Conservation (phyloP, 148 eudicot genomes). For the Rhododendron mucronatum region DNA sequence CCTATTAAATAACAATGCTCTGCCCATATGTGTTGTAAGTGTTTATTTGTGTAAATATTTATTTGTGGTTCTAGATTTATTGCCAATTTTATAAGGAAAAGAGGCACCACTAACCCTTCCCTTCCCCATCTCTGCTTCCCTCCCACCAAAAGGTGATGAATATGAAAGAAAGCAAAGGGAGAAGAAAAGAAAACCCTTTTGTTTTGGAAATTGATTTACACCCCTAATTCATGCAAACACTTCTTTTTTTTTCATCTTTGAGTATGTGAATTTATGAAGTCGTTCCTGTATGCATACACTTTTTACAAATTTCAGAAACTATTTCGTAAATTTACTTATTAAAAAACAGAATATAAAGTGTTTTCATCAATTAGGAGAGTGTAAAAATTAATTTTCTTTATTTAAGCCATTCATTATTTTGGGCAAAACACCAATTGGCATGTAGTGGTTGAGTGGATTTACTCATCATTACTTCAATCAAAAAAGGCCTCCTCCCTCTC, state of each 20-base stretch:
- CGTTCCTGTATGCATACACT: too few relatives aligned
- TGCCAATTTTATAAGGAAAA: not conserved
- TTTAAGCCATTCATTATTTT: conserved; percentile 12
- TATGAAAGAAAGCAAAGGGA: conserved; percentile 17
- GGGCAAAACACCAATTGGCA: conserved; percentile 17
- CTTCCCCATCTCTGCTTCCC: conserved; percentile 10
- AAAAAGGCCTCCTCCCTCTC: conserved; percentile 29
- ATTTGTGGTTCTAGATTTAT: too few relatives aligned
- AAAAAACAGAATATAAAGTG: too few relatives aligned
- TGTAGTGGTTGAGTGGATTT: conserved; percentile 31
- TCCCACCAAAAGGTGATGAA: conserved; percentile 21
- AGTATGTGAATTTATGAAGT: too few relatives aligned
- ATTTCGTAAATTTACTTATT: too few relatives aligned
- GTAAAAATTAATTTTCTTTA: too few relatives aligned
- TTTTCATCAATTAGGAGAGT: too few relatives aligned
- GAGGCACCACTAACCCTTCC: not conserved
- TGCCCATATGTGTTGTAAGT: too few relatives aligned
- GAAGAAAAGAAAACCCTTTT: not conserved
- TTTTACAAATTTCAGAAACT: too few relatives aligned
- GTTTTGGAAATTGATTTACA: not conserved
- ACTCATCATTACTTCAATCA: conserved; percentile 66
- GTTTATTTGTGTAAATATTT: too few relatives aligned
- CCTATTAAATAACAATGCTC: not conserved
- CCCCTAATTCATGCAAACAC: too few relatives aligned
- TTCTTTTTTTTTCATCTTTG: too few relatives aligned